Evolutionary conservation across 1,284 basidiomycete genomes (phyloP).

Genomic region (Neotropicomus parvogracilis): DNA sequence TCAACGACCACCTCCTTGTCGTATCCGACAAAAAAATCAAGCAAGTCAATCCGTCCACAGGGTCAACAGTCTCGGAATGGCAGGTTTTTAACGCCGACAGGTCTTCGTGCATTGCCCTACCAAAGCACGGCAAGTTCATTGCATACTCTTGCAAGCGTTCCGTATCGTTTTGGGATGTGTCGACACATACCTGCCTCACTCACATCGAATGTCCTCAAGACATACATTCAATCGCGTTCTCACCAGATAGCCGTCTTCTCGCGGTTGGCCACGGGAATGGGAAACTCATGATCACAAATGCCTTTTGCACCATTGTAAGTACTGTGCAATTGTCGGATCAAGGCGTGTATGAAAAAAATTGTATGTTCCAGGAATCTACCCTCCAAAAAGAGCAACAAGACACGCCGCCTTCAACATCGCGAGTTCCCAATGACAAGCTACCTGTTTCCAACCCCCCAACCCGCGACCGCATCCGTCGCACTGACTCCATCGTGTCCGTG

Average conservation of each 20-base stretch:
- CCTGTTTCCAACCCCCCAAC: too few species aligned
- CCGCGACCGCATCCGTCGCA: too few species aligned
- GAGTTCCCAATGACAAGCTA: too few species aligned
- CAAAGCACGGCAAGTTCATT: neutral
- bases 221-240: neutral
- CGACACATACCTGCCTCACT: neutral
- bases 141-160: neutral
- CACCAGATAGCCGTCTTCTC: neutral
- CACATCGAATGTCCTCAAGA: neutral
- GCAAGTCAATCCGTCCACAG: neutral
- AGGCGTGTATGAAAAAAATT: too few species aligned
- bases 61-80: neutral
- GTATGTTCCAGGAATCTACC: too few species aligned
- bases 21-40: neutral
- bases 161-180: neutral
- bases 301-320: conserved; percentile 2
- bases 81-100: neutral
- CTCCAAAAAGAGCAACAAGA: too few species aligned
- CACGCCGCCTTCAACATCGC: too few species aligned
- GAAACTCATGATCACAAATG: neutral
- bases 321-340: too few species aligned
- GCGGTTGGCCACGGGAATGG: neutral
- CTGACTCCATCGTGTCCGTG: too few species aligned
- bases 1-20: neutral
- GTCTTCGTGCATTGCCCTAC: neutral